These are phyloP conservation scores for Ustilago crameri DNA, from an alignment of 1,284 basidiomycete genomes.

Conservation along the genomic window DNA sequence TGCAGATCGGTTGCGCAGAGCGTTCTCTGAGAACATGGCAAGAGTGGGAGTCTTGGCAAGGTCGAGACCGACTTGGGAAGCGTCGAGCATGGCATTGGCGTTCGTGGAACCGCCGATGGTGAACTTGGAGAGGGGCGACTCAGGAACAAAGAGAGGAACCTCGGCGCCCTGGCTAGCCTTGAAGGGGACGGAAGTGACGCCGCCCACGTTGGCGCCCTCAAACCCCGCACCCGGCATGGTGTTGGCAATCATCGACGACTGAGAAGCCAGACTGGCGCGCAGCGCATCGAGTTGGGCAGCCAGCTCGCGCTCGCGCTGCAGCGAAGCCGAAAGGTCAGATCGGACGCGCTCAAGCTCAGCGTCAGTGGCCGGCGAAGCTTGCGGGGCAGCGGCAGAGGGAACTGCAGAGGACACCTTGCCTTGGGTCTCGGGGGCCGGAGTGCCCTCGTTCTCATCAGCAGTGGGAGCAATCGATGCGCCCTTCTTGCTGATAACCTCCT, in stretches of 20 bases:
- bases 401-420: conserved; percentile 1
- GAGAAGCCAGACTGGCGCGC: conserved; percentile 22
- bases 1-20: conserved; percentile 31
- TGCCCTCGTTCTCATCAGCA: conserved; percentile 40
- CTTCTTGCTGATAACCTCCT: conserved; percentile 53
- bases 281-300: conserved; percentile 28
- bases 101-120: conserved; percentile 14
- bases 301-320: conserved; percentile 28
- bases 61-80: conserved; percentile 27
- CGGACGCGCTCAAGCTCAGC: conserved; percentile 45
- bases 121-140: conserved; percentile 45
- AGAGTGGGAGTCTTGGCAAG: conserved; percentile 46
- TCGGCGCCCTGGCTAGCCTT: conserved; percentile 33
- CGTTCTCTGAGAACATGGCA: conserved; percentile 40
- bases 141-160: conserved; percentile 40
- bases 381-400: conserved; percentile 1
- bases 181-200: conserved; percentile 34
- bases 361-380: conserved; percentile 4
- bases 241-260: conserved; percentile 14
- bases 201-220: conserved; percentile 10
- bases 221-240: conserved; percentile 12
- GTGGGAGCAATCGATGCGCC: conserved; percentile 59
- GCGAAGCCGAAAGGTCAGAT: conserved; percentile 30
- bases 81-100: conserved; percentile 20
- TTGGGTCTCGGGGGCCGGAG: conserved; percentile 27